Percentiles rank a stretch among this genome's conserved stretches.
Evolutionary conservation across 495 filamentous ascomycete genomes (phyloP).

Genomic region (Penicillium samsonianum): DNA sequence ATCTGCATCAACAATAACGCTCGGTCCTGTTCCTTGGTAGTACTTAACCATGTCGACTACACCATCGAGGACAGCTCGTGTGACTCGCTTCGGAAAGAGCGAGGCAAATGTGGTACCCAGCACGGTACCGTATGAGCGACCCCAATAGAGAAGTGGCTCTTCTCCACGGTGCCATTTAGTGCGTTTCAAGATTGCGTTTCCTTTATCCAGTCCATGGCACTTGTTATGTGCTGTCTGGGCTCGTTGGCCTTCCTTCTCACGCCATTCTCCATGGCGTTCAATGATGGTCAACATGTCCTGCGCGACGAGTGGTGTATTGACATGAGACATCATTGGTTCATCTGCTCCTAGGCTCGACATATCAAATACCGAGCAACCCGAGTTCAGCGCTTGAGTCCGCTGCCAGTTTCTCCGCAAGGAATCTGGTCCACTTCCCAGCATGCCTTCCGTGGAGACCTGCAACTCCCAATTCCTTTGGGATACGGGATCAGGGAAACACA

Average conservation of each 20-base stretch:
- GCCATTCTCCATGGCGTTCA: conserved; percentile 52
- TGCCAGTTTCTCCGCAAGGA: conserved; percentile 50
- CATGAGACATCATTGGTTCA: conserved; percentile 46
- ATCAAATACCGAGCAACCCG: conserved; percentile 36
- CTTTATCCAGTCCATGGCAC: conserved; percentile 31
- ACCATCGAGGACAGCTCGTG: conserved; percentile 53
- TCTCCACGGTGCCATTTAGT: conserved; percentile 38
- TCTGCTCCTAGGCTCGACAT: conserved; percentile 26
- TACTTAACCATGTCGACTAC: conserved; percentile 55
- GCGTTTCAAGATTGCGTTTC: conserved; percentile 27
- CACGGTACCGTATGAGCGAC: conserved; percentile 69
- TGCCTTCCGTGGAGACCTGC: conserved; percentile 43
- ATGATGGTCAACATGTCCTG: conserved; percentile 54
- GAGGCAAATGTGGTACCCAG: conserved; percentile 60
- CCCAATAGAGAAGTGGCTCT: conserved; percentile 61
- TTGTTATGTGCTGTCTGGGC: conserved; percentile 33
- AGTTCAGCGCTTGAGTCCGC: conserved; percentile 46
- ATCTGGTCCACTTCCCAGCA: conserved; percentile 38
- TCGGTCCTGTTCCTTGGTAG: conserved; percentile 42
- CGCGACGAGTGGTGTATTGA: conserved; percentile 50
- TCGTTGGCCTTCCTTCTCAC: conserved; percentile 34
- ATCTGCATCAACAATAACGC: conserved; percentile 51
- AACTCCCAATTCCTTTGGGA: conserved; percentile 44
- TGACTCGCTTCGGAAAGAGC: conserved; percentile 54
- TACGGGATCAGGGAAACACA: conserved; percentile 48